Evolutionary conservation across 225 moss, liverwort and hornwort species (phyloP).

Genomic region (Bryum argenteum): DNA sequence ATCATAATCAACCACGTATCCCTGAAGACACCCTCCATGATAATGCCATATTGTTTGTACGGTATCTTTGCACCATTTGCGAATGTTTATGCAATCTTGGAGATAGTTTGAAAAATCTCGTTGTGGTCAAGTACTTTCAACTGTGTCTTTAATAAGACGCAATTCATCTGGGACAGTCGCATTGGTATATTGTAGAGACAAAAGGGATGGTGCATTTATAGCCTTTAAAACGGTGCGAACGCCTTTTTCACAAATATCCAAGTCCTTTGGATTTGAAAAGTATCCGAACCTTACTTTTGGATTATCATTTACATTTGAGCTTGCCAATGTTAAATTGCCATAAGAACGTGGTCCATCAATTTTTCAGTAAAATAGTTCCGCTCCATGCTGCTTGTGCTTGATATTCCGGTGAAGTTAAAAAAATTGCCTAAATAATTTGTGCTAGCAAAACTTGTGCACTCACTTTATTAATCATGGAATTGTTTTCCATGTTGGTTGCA

Average conservation of each 20-base stretch:
- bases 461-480: no score
- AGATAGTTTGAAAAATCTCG: conserved; percentile 24
- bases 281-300: no score
- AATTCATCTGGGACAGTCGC: conserved; percentile 33
- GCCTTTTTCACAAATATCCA: no score
- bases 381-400: conserved; percentile 39
- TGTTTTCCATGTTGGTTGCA: no score
- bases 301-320: neutral
- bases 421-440: conserved; percentile 29
- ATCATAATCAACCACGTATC: conserved; percentile 39
- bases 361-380: conserved; percentile 61
- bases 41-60: conserved; percentile 79
- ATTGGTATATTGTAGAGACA: conserved; percentile 44
- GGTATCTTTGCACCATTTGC: no score
- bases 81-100: no score
- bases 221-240: conserved; percentile 32
- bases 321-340: conserved; percentile 46
- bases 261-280: no score
- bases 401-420: neutral
- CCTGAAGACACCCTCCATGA: conserved; percentile 66
- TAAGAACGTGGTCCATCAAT: conserved; percentile 55
- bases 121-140: conserved; percentile 34
- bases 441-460: conserved; percentile 38
- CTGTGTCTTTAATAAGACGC: conserved; percentile 14
- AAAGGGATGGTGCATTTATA: conserved; percentile 35